phyloP scores from a whole-genome alignment of 2,329 filamentous ascomycete genomes.

The Botryosphaeria agaves region DNA sequence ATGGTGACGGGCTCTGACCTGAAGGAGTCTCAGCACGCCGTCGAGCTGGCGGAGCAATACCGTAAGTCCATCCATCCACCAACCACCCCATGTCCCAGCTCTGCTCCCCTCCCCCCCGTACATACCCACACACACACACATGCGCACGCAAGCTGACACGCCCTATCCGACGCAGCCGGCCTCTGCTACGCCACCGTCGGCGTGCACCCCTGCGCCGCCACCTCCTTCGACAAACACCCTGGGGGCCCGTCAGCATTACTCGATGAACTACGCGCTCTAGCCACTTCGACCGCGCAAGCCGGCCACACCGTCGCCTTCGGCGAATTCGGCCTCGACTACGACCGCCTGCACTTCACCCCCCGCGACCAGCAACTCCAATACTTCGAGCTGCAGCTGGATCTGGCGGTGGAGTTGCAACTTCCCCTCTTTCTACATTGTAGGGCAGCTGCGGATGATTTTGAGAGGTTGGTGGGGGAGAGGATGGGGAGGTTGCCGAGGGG shows the following conservation, averaged over 20 bases:
- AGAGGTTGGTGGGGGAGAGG: conserved; percentile 45
- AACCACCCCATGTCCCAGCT: neutral
- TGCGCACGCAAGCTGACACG: neutral
- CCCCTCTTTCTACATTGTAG: conserved; percentile 88
- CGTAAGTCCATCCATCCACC: conserved; percentile 33
- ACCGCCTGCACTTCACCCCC: conserved; percentile 68
- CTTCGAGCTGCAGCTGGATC: conserved; percentile 65
- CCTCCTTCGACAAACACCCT: conserved; percentile 51
- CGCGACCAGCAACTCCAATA: conserved; percentile 68
- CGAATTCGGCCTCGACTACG: conserved; percentile 93
- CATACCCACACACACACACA: neutral
- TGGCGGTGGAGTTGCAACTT: conserved; percentile 60
- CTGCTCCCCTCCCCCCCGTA: neutral
- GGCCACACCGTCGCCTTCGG: conserved; percentile 58
- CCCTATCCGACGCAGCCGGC: conserved; percentile 38
- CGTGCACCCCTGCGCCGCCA: conserved; percentile 80
- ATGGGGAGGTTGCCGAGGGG: conserved; percentile 52
- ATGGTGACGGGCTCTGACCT: conserved; percentile 90
- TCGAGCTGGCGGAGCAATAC: conserved; percentile 56
- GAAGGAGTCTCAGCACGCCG: conserved; percentile 54
- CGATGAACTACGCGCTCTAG: conserved; percentile 43
- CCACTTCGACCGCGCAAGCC: conserved; percentile 37
- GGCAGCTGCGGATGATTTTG: conserved; percentile 74
- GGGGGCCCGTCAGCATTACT: conserved; percentile 39
- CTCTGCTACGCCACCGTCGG: conserved; percentile 81